Evolutionary conservation across 805 yeast genomes (phyloP).

Genomic region (Pichia scutulata): DNA sequence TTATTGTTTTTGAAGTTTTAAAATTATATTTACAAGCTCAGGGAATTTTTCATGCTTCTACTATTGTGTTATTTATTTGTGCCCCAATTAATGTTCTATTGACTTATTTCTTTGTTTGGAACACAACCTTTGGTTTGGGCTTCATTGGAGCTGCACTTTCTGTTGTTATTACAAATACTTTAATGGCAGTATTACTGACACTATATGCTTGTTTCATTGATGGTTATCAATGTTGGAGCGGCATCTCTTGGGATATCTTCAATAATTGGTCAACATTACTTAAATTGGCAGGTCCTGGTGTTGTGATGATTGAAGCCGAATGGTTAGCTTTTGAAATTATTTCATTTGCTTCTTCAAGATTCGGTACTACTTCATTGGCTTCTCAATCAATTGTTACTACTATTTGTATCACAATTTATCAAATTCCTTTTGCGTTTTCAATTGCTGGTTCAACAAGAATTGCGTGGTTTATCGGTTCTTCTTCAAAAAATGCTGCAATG

Average conservation of each 20-base stretch:
- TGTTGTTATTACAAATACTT: slow-evolving; percentile 49
- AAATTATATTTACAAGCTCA: slow-evolving; percentile 52
- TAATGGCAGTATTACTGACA: slow-evolving; percentile 42
- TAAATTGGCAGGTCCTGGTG: slow-evolving; percentile 45
- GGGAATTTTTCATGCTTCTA: slow-evolving; percentile 50
- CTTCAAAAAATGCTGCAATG: slow-evolving; percentile 30
- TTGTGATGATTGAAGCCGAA: slow-evolving; percentile 53
- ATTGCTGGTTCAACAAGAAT: slow-evolving; percentile 52
- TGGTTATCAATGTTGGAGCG: slow-evolving; percentile 46
- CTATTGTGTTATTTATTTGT: slow-evolving; percentile 43
- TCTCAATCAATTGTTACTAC: slow-evolving; percentile 44
- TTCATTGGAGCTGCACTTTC: slow-evolving; percentile 55
- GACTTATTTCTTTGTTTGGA: slow-evolving; percentile 41
- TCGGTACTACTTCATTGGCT: slow-evolving; percentile 46
- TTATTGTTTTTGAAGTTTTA: slow-evolving; percentile 47
- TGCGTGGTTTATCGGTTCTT: slow-evolving; percentile 45
- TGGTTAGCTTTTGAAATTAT: slow-evolving; percentile 51
- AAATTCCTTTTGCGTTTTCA: slow-evolving; percentile 51
- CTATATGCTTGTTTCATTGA: slow-evolving; percentile 36
- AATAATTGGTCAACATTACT: slow-evolving; percentile 39
- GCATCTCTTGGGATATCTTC: slow-evolving; percentile 35
- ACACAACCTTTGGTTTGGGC: slow-evolving; percentile 39
- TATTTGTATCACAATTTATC: slow-evolving; percentile 41
- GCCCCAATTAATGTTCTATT: slow-evolving; percentile 46
- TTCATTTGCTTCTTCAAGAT: slow-evolving; percentile 45